These are phyloP conservation scores for Neofusicoccum ribis DNA, from an alignment of 2,329 filamentous ascomycete species.

Conservation along the genomic window DNA sequence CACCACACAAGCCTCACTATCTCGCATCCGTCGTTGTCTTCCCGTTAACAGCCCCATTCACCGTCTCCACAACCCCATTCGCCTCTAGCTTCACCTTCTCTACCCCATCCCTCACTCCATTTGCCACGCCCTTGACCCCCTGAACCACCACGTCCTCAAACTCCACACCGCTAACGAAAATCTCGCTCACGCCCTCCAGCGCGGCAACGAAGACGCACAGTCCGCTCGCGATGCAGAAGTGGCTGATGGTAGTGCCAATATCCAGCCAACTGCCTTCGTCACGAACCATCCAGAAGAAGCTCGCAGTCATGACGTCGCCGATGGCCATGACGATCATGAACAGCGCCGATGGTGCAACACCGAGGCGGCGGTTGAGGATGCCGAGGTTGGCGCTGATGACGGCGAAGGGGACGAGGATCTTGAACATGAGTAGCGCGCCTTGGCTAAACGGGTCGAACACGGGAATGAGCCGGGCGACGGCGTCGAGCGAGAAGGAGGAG, in stretches of 20 bases:
- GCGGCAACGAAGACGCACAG: slow-evolving; percentile 88
- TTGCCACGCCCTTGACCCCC: background rate
- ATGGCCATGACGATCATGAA: slow-evolving; percentile 92
- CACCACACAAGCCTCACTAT: too few relatives aligned
- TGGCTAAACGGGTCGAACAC: slow-evolving; percentile 94
- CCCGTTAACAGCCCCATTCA: background rate
- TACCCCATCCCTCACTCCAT: background rate
- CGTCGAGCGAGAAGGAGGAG: slow-evolving; percentile 90
- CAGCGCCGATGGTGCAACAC: slow-evolving; percentile 81
- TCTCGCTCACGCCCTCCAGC: slow-evolving; percentile 80
- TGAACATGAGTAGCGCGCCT: slow-evolving; percentile 80
- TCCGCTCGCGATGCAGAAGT: slow-evolving; percentile 89
- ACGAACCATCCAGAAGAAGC: slow-evolving; percentile 97
- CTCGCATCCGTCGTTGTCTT: background rate
- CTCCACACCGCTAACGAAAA: slow-evolving; percentile 79
- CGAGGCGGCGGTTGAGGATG: slow-evolving; percentile 80
- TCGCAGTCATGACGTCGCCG: slow-evolving; percentile 86
- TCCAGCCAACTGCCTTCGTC: slow-evolving; percentile 98
- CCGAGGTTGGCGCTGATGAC: slow-evolving; percentile 93
- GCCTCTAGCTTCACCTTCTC: background rate
- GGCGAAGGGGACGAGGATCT: slow-evolving; percentile 90
- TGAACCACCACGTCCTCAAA: slow-evolving; percentile 46
- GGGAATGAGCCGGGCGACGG: slow-evolving; percentile 81
- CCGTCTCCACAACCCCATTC: background rate
- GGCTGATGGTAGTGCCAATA: slow-evolving; percentile 93